These are phyloP conservation scores for Alternaria sp. DNA, from an alignment of 2,329 filamentous ascomycete species.

Conservation along the genomic window DNA sequence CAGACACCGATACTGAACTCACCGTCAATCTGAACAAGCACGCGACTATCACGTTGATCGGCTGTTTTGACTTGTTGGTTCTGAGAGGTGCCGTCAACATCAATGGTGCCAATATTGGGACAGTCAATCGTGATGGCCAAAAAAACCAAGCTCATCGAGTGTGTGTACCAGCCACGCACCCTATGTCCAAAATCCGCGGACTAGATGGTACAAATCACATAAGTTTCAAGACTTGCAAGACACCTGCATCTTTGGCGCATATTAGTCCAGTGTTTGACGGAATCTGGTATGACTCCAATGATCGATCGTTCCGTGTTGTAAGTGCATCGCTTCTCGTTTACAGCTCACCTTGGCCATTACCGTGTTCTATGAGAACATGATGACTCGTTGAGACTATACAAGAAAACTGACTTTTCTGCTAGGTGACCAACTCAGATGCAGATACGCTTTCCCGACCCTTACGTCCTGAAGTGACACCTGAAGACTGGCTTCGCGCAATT, in stretches of 20 bases:
- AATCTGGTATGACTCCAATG: slow-evolving; percentile 66
- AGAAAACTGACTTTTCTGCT: slow-evolving; percentile 1
- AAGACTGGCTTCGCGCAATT: slow-evolving; percentile 59
- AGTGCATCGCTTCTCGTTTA: neutral
- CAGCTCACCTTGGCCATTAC: neutral
- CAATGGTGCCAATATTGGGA: slow-evolving; percentile 68
- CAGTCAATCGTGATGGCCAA: slow-evolving; percentile 44
- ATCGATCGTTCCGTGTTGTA: slow-evolving; percentile 40
- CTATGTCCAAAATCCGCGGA: slow-evolving; percentile 68
- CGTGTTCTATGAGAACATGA: neutral
- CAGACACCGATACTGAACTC: slow-evolving; percentile 36
- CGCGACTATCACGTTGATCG: slow-evolving; percentile 58
- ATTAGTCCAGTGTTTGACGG: slow-evolving; percentile 72
- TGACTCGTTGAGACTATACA: neutral
- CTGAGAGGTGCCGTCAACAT: slow-evolving; percentile 69
- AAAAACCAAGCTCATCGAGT: slow-evolving; percentile 57
- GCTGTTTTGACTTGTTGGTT: slow-evolving; percentile 72
- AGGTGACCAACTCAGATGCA: slow-evolving; percentile 41
- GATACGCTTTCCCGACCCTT: slow-evolving; percentile 42
- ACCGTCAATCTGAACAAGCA: slow-evolving; percentile 41
- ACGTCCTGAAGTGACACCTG: slow-evolving; percentile 64
- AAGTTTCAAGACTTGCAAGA: slow-evolving; percentile 56
- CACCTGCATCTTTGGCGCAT: slow-evolving; percentile 63
- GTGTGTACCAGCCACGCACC: slow-evolving; percentile 73
- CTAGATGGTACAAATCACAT: slow-evolving; percentile 64